Conservation (phyloP, 2,329 filamentous ascomycete genomes). For the Cladobotryum mycophilum region DNA sequence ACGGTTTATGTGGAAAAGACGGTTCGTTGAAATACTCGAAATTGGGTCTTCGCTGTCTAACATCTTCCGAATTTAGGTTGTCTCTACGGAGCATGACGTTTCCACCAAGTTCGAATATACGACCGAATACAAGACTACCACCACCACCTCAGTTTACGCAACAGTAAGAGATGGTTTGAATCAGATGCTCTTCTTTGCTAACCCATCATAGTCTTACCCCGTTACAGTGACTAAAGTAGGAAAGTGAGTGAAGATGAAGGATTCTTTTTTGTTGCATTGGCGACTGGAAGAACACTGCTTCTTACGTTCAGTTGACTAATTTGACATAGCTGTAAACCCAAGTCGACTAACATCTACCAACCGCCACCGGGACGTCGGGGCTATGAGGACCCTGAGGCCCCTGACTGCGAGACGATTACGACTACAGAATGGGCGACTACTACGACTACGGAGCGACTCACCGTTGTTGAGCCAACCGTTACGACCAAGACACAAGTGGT, state of each 20-base stretch:
- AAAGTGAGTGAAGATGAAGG: slow-evolving; percentile 11
- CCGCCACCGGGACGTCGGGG: neutral
- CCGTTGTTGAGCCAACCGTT: slow-evolving; percentile 9
- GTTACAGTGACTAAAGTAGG: slow-evolving; percentile 16
- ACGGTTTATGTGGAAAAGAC: slow-evolving; percentile 3
- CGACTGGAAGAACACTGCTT: too few relatives aligned
- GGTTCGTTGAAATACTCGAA: neutral
- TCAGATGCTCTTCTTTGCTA: neutral
- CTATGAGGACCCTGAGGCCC: neutral
- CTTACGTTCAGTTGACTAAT: neutral
- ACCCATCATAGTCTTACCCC: slow-evolving; percentile 16
- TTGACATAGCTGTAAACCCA: slow-evolving; percentile 6
- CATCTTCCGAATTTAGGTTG: slow-evolving; percentile 5
- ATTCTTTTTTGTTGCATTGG: neutral
- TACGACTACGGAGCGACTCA: slow-evolving; percentile 13
- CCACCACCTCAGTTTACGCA: slow-evolving; percentile 11
- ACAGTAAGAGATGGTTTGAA: slow-evolving; percentile 8
- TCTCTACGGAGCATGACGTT: slow-evolving; percentile 13
- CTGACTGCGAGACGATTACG: slow-evolving; percentile 13
- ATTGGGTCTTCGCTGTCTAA: neutral
- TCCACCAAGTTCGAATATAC: slow-evolving; percentile 16
- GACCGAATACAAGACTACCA: slow-evolving; percentile 16
- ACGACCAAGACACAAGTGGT: slow-evolving; percentile 12
- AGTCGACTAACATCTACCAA: neutral
- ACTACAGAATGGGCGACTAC: slow-evolving; percentile 18